Base-by-base conservation (phyloP, 768 basidiomycete genomes). In the Trametopsis cervina region DNA sequence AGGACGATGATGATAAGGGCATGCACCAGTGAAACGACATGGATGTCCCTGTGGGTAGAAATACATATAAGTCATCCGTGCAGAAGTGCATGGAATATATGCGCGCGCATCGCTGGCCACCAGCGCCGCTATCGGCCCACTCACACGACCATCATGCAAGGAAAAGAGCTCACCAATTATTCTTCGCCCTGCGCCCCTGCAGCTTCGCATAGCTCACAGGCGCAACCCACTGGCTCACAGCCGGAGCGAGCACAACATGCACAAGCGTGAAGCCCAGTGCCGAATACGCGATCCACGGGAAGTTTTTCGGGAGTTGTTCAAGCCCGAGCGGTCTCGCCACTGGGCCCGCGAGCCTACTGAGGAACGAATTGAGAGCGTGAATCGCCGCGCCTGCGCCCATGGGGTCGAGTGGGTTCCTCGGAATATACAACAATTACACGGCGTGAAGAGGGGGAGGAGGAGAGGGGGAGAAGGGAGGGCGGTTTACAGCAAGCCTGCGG, bases 11-110 rank as follows among this genome's bases (percentile, higher is more conserved):
- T 72, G 44, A 87, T 58, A 20, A 86, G 46, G 0, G 84, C 80
- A 59, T 93, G 87, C 1, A 80, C 67, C 55, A 89, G 79, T 0
- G 90, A 89, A 21, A 83, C 79, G 26, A 83, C 68, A 51, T 80
- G 87, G 48, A 81, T 77, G 40, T 76, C 73, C 85, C 85, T 88
- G 55, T 9, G 21, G 20, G 22, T 18, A 29, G 21, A 12, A 5
- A 38, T 15, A 20, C 6, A n/a, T 4, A 12, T 21, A 17, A 36
- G 26, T 5, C 27, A 17, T 15, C 29, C n/a, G 35, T 12, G 24
- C 5, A 13, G 21, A 4, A 22, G 18, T 5, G 11, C 33, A 17
- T 17, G 17, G 15, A n/a, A 20, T n/a, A n/a, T n/a, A n/a, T n/a
- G n/a, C n/a, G n/a, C n/a, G n/a, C n/a, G n/a, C n/a, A n/a, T n/a